phyloP scores from a whole-genome alignment of 1,284 basidiomycete genomes.

The Heterobasidion annosum region DNA sequence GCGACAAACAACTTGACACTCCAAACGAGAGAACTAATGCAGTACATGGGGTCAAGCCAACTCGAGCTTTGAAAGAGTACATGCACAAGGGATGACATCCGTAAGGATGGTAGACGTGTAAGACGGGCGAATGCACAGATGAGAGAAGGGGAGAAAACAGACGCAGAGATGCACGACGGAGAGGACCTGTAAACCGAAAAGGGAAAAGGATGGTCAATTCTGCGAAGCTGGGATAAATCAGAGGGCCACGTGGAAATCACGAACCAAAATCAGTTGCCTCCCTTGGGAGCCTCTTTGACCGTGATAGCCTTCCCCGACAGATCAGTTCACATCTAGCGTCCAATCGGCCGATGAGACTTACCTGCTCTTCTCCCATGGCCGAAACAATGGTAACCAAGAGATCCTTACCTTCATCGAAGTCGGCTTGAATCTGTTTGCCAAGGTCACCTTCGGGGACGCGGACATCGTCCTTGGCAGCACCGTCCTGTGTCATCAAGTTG shows the following conservation, averaged over 20 bases:
- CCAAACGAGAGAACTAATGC: constrained; percentile 6
- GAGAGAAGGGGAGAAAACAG: constrained; percentile 5
- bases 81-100: constrained; percentile 12
- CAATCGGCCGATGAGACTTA: constrained; percentile 15
- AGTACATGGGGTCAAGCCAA: constrained; percentile 10
- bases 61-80: constrained; percentile 13
- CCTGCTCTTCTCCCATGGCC: constrained; percentile 92
- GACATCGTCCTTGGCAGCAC: constrained; percentile 90
- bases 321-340: constrained; percentile 1
- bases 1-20: neutral
- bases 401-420: constrained; percentile 87
- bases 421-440: constrained; percentile 66
- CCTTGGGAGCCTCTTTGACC: constrained; percentile 75
- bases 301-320: constrained; percentile 57
- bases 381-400: constrained; percentile 82
- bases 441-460: constrained; percentile 84
- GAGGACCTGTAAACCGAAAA: neutral
- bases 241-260: neutral
- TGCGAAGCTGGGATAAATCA: constrained; percentile 4
- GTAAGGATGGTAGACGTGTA: constrained; percentile 11
- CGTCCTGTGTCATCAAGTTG: constrained; percentile 88
- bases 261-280: constrained; percentile 22
- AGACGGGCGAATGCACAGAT: constrained; percentile 8
- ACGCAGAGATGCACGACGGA: neutral
- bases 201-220: neutral